These are phyloP conservation scores for Mortierella sp. DNA, from an alignment of 371 early-diverging fungal genomes.

Conservation along the genomic window DNA sequence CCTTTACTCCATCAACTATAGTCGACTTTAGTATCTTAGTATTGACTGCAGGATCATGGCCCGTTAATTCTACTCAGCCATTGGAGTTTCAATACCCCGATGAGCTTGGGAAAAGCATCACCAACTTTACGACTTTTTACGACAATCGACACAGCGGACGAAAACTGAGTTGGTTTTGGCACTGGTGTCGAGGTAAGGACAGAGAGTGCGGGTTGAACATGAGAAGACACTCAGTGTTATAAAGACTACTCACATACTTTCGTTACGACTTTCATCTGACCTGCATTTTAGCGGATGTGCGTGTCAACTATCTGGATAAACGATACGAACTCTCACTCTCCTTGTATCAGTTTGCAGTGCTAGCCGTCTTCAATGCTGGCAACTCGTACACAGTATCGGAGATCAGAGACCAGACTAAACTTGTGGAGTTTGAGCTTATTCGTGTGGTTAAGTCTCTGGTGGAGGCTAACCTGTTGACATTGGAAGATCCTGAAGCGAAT, in stretches of 20 bases:
- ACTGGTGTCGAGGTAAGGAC: conserved; percentile 78
- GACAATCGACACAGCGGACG: conserved; percentile 82
- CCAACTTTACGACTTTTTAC: conserved; percentile 84
- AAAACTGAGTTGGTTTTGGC: conserved; percentile 89
- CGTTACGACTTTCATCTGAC: not conserved
- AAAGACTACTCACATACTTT: not conserved
- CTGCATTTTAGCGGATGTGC: conserved; percentile 72
- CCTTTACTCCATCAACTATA: conserved; percentile 22
- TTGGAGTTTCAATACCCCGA: conserved; percentile 74
- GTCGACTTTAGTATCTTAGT: conserved; percentile 84
- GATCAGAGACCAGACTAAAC: conserved; percentile 63
- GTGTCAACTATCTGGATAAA: conserved; percentile 75
- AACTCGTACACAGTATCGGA: conserved; percentile 62
- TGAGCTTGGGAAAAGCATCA: conserved; percentile 80
- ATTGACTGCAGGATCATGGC: conserved; percentile 94
- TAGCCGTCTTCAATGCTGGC: conserved; percentile 78
- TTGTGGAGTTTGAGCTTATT: conserved; percentile 66
- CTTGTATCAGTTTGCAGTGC: conserved; percentile 80
- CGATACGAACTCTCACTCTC: conserved; percentile 88
- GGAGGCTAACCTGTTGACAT: conserved; percentile 62
- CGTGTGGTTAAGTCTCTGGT: conserved; percentile 67
- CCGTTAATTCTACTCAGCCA: conserved; percentile 72
- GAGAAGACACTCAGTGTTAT: too few species aligned
- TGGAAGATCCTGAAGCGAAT: conserved; percentile 50
- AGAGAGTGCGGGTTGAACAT: not conserved